Base-by-base conservation (phyloP, 1,139 yeast genomes). In the Spathaspora sp. region DNA sequence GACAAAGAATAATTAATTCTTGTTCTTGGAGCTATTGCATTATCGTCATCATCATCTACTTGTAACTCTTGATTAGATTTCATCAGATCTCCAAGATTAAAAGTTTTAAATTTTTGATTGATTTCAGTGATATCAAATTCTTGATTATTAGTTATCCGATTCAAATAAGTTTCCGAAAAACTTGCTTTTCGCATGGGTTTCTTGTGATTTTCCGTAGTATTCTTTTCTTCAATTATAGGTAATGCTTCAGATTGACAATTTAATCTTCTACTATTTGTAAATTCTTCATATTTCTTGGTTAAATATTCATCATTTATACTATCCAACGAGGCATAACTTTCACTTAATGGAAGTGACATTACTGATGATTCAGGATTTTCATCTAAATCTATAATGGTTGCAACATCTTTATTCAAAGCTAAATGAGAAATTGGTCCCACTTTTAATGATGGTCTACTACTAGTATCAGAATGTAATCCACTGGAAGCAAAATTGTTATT, bases 301-400 rank as follows among this genome's bases (percentile, higher is more conserved):
- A 74, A 61, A 47, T 70, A 74, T 44, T 84, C 89, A 55, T 84
- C 86, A 59, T 84, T 84, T 47, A 80, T 75, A 58, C 90, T 84
- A 59, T 86, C 90, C 58, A 86, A 68, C 0, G 91, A 85, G 1
- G 91, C 93, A 70, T 84, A 85, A 53, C 90, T 84, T 43, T 86
- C 88, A 52, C 81, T 83, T 16, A 84, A 72, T 0, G 90, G 89
- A 39, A 86, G 61, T 16, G 84, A 65, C 56, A 74, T 68, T 2
- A 71, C 72, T 1, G 77, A 71, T 1, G 72, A 64, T 1, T 43
- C 73, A 27, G 23, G 17, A 7, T 45, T 18, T 10, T 23, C 37
- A 23, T 45, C 43, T 7, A 31, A 36, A 17, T 42, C 26, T 13
- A 56, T 52, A 29, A 52, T 23, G 3, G 39, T 39, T 51, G 31